Base-by-base conservation (phyloP, 2,329 filamentous ascomycete species). In the Nemania abortiva region DNA sequence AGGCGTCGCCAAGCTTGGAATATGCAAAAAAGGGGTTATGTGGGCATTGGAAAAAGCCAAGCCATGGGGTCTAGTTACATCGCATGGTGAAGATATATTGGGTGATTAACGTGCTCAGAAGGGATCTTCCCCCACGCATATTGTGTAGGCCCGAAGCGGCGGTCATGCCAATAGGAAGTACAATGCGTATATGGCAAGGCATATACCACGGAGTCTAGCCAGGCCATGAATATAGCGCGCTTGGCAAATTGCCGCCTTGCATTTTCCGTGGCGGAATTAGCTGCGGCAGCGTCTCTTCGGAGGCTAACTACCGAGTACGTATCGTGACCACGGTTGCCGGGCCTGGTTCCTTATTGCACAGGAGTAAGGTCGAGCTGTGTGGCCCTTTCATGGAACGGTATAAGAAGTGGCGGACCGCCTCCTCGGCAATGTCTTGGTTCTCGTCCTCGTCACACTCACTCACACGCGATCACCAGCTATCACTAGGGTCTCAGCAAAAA, bases 271-370 rank as follows among this genome's bases (percentile, higher is more conserved):
- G 71, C 56, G 65, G 72, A 62, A 69, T 70, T 50, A 65, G 54
- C 72, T 73, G 67, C 65, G 70, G 65, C 65, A 74, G 59, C 70
- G 67, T 66, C 64, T 64, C 50, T 70, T 77, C 77, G 77, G 76
- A 78, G 74, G 74, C 71, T 66, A 73, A 70, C 70, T 76, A 71
- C 76, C 76, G 77, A 77, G 71, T 66, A 59, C 39, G 66, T 74
- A 61, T 79, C 76, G 73, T 74, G 72, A 71, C 68, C 42, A 56
- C 42, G 52, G 53, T 45, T 72, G 47, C 72, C 76, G 77, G 77
- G 73, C 76, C 77, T 78, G 60, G 68, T 78, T 78, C 76, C 77
- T 77, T 73, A 77, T 78, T 78, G 65, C 55, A 47, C 47, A 47
- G 22, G 64, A 59, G 29, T 27, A 62, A 11, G n/a, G 20, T 22